A percentile compares a stretch with the other conserved stretches of the same genome.
Conservation (phyloP, 495 filamentous ascomycete species). For the Rusavskia elegans region DNA sequence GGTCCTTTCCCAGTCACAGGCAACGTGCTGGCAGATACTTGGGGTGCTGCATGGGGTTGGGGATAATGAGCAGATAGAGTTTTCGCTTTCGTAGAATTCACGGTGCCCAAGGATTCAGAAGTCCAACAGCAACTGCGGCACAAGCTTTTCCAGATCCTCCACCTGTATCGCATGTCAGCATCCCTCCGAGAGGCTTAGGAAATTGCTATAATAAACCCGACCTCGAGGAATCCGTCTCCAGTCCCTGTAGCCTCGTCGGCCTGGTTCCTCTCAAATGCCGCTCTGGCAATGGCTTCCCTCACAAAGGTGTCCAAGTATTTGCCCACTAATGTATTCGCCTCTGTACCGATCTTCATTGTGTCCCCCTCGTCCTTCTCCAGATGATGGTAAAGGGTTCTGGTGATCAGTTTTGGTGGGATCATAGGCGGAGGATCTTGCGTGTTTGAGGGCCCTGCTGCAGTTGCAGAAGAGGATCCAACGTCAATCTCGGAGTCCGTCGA, state of each 20-base stretch:
- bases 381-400: conserved; percentile 58
- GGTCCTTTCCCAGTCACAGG: too few species aligned
- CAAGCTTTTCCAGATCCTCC: conserved; percentile 73
- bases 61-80: too few species aligned
- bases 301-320: conserved; percentile 91
- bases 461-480: conserved; percentile 8
- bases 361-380: conserved; percentile 36
- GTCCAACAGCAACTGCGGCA: conserved; percentile 80
- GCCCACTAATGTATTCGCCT: conserved; percentile 61
- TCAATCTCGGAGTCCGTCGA: background rate
- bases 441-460: conserved; percentile 19
- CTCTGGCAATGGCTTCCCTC: conserved; percentile 74
- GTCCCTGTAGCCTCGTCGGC: conserved; percentile 12
- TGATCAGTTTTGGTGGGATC: conserved; percentile 62
- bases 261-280: conserved; percentile 49
- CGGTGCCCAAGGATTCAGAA: conserved; percentile 31
- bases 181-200: background rate
- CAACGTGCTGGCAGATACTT: too few species aligned
- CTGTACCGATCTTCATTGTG: conserved; percentile 58
- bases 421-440: conserved; percentile 32
- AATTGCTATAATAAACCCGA: conserved; percentile 19
- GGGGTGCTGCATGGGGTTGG: too few species aligned
- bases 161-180: conserved; percentile 19
- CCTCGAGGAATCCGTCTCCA: conserved; percentile 49
- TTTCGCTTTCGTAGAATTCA: too few species aligned